These are phyloP conservation scores for Pythium phragmitis DNA, from an alignment of 352 stramenopile species.

Conservation along the genomic window DNA sequence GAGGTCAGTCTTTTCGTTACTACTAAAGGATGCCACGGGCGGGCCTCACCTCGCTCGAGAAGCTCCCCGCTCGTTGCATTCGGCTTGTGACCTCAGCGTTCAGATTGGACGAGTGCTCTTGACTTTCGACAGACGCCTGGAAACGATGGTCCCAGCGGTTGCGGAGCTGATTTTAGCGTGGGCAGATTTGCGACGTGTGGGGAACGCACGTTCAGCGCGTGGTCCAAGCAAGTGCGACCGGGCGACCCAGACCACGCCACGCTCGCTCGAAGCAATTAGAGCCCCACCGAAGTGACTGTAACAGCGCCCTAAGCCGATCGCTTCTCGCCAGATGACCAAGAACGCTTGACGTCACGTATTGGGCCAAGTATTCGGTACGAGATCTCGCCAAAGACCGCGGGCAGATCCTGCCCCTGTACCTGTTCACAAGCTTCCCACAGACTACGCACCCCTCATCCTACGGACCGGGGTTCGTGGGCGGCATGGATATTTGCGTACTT, in stretches of 20 bases:
- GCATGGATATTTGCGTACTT: slow-evolving; percentile 17
- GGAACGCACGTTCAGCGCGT: background rate
- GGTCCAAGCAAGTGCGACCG: slow-evolving; percentile 1
- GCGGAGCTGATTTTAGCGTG: background rate
- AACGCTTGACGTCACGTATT: slow-evolving; percentile 78
- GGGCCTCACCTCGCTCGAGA: slow-evolving; percentile 11
- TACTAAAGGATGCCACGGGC: background rate
- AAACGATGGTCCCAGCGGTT: background rate
- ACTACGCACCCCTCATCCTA: slow-evolving; percentile 35
- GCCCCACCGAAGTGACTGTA: slow-evolving; percentile 29
- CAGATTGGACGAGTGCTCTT: background rate
- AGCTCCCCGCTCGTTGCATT: slow-evolving; percentile 9
- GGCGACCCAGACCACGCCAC: background rate
- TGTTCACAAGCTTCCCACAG: slow-evolving; percentile 55
- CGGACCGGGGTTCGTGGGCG: slow-evolving; percentile 46
- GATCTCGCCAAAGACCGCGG: slow-evolving; percentile 84
- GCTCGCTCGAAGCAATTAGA: slow-evolving; percentile 77
- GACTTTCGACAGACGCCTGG: background rate
- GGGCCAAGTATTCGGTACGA: slow-evolving; percentile 95
- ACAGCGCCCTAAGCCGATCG: slow-evolving; percentile 15
- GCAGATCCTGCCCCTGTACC: slow-evolving; percentile 64
- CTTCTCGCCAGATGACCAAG: too few relatives aligned
- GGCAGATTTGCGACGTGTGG: background rate
- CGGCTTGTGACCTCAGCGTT: background rate
- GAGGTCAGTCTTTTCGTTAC: background rate